Conservation (phyloP, 2,329 filamentous ascomycete species). For the Cladophialophora carrionii region DNA sequence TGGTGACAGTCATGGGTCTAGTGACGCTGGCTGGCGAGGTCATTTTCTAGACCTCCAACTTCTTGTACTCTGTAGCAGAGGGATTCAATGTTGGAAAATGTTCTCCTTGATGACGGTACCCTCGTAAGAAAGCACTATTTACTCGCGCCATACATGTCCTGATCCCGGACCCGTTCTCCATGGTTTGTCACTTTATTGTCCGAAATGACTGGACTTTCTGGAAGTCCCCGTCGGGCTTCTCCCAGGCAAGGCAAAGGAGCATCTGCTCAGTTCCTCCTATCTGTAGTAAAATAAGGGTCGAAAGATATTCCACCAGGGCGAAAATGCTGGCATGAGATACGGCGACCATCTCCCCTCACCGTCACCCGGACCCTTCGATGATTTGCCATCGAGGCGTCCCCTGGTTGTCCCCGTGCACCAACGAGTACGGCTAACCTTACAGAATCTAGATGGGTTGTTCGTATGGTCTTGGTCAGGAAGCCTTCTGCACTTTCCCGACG, state of each 20-base stretch:
- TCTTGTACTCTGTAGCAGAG: background rate
- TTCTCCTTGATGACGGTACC: background rate
- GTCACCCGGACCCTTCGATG: background rate
- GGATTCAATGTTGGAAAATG: background rate
- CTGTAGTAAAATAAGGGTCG: background rate
- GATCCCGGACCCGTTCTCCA: no score
- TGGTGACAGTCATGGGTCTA: background rate
- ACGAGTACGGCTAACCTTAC: background rate
- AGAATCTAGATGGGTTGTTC: slow-evolving; percentile 5
- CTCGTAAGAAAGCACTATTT: no score
- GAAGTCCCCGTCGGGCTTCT: no score
- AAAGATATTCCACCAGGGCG: no score
- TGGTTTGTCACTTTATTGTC: no score
- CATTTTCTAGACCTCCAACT: background rate
- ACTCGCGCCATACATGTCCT: no score
- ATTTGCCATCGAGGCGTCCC: background rate
- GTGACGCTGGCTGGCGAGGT: background rate
- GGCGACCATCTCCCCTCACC: background rate
- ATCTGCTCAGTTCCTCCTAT: background rate
- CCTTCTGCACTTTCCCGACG: slow-evolving; percentile 12
- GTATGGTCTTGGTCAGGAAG: background rate
- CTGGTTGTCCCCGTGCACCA: background rate
- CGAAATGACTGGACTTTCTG: no score
- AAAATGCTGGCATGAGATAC: background rate
- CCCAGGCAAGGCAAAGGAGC: background rate